Percentiles rank a stretch among this genome's conserved stretches.
Conservation (phyloP, 768 basidiomycete species). For the Tricholoma sp. region DNA sequence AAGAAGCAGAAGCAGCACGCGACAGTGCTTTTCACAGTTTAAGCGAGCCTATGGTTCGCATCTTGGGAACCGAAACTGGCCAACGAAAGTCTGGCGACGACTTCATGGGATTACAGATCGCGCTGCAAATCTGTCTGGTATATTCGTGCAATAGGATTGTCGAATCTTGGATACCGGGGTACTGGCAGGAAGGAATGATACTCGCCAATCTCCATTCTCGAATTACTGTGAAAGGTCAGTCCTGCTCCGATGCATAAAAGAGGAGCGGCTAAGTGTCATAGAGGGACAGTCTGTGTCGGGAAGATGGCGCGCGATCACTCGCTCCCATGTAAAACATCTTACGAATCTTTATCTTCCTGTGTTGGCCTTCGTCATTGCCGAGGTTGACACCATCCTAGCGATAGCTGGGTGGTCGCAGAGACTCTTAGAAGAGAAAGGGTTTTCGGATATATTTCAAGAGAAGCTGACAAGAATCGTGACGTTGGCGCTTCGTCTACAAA, state of each 20-base stretch:
- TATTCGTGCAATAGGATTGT: conserved; percentile 5
- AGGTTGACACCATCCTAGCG: background rate
- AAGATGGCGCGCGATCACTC: conserved; percentile 5
- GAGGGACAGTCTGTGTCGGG: conserved; percentile 2
- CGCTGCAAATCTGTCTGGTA: conserved; percentile 15
- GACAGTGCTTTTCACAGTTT: background rate
- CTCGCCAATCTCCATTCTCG: conserved; percentile 6
- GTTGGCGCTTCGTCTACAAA: conserved; percentile 9
- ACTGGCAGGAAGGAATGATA: background rate
- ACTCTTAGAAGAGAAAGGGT: background rate
- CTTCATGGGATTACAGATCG: conserved; percentile 15
- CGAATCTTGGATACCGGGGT: conserved; percentile 10
- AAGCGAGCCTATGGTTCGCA: conserved; percentile 9
- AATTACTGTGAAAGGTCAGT: conserved; percentile 11
- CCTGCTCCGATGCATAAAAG: background rate
- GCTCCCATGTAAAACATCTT: background rate
- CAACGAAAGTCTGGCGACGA: conserved; percentile 2
- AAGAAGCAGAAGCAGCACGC: background rate
- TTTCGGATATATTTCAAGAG: conserved; percentile 1
- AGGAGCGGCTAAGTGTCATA: background rate
- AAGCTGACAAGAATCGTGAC: conserved; percentile 7
- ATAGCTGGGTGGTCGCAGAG: conserved; percentile 4
- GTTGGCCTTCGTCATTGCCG: background rate
- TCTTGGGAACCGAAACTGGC: background rate
- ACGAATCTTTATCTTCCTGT: background rate